Conservation (phyloP, 2,329 filamentous ascomycete species). For the Apiospora kogelbergensis region DNA sequence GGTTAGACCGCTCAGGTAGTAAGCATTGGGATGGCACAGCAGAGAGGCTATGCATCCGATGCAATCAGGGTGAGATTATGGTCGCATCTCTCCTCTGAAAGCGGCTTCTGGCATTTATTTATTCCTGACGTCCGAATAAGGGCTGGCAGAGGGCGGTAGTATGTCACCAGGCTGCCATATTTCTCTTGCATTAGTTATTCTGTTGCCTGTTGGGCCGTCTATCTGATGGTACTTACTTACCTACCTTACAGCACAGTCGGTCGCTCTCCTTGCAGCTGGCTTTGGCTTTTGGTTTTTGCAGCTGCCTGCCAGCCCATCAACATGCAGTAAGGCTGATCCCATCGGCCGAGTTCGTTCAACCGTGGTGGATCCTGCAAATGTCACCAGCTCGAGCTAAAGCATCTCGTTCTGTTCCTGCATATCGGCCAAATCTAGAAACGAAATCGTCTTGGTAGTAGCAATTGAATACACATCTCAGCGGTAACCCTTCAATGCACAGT, state of each 20-base stretch:
- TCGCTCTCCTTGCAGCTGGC: background rate
- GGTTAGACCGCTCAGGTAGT: background rate
- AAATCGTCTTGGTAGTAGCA: background rate
- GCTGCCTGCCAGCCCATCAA: constrained; percentile 6
- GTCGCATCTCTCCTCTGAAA: background rate
- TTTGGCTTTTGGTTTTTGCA: background rate
- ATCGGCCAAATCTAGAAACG: background rate
- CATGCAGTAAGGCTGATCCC: constrained; percentile 2
- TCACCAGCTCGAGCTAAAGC: background rate
- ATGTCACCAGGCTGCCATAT: background rate
- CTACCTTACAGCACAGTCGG: too few relatives aligned
- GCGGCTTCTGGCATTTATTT: background rate
- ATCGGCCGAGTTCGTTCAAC: background rate
- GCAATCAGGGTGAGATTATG: background rate
- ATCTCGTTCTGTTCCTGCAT: constrained; percentile 3
- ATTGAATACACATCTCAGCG: background rate
- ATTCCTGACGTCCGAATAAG: background rate
- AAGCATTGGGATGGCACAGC: background rate
- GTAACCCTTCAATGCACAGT: background rate
- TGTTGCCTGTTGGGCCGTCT: background rate
- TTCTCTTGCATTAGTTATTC: constrained; percentile 9
- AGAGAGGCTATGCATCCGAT: background rate
- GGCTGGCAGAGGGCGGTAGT: background rate
- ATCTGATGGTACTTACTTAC: background rate
- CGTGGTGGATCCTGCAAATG: background rate